Conservation (phyloP, 2,329 filamentous ascomycete species). For the Coleophoma eucalyptorum region DNA sequence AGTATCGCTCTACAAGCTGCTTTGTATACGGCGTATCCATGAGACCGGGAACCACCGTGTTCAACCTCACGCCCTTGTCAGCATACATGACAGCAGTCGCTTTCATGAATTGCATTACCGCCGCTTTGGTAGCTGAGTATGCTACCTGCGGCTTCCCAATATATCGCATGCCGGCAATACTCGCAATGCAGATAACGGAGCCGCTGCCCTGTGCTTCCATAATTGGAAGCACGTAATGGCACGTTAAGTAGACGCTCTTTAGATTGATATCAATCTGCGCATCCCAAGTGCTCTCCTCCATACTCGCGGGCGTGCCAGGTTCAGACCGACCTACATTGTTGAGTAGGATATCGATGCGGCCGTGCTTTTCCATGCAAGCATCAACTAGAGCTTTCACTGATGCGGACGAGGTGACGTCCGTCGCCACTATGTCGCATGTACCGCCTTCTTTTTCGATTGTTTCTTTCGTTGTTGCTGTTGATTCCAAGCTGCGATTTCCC, state of each 20-base stretch:
- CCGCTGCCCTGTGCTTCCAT: constrained; percentile 45
- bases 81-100: constrained; percentile 48
- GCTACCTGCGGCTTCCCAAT: constrained; percentile 48
- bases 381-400: constrained; percentile 50
- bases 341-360: constrained; percentile 55
- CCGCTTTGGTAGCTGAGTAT: constrained; percentile 48
- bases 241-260: constrained; percentile 50
- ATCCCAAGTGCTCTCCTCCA: constrained; percentile 47
- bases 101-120: constrained; percentile 46
- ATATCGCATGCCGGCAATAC: constrained; percentile 49
- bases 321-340: constrained; percentile 59
- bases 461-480: constrained; percentile 34
- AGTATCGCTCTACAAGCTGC: constrained; percentile 40
- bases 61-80: constrained; percentile 41
- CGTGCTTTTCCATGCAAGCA: constrained; percentile 45
- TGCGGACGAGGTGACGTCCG: constrained; percentile 46
- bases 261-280: constrained; percentile 50
- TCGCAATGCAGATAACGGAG: constrained; percentile 44
- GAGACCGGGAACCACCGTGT: constrained; percentile 51
- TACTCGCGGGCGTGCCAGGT: constrained; percentile 42
- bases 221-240: constrained; percentile 47
- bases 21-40: constrained; percentile 51
- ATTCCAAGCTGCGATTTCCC: constrained; percentile 40
- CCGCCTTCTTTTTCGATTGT: constrained; percentile 31
- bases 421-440: constrained; percentile 35